Conservation (phyloP, 768 basidiomycete genomes). For the Megacollybia marginata region DNA sequence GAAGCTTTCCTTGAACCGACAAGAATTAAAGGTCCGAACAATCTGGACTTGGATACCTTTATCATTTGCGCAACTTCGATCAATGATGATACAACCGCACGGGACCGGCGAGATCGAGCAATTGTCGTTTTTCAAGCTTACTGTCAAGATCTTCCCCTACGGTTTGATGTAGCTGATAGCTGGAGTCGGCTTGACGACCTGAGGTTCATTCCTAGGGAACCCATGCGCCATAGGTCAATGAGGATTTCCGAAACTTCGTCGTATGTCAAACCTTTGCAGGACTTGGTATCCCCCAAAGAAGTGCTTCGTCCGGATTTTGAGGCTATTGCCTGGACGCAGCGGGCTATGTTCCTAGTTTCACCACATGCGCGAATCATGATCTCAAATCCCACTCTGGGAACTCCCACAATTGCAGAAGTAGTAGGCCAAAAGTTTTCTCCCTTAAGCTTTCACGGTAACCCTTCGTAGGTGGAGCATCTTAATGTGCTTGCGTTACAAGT, state of each 20-base stretch:
- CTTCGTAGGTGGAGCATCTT: constrained; percentile 33
- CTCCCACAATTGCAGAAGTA: constrained; percentile 33
- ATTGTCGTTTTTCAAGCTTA: constrained; percentile 25
- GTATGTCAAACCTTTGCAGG: constrained; percentile 20
- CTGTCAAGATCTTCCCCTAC: constrained; percentile 25
- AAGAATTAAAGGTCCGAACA: constrained; percentile 22
- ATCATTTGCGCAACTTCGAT: constrained; percentile 26
- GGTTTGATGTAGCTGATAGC: constrained; percentile 5
- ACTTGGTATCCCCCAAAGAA: constrained; percentile 29
- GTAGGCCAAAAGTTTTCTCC: constrained; percentile 21
- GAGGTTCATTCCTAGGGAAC: constrained; percentile 32
- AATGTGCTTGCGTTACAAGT: constrained; percentile 22
- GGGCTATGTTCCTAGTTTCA: constrained; percentile 23
- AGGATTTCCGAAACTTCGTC: constrained; percentile 7
- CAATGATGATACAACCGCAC: constrained; percentile 9
- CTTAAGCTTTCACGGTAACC: neutral
- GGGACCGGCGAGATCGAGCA: constrained; percentile 18
- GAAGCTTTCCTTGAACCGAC: constrained; percentile 18
- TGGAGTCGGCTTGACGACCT: constrained; percentile 27
- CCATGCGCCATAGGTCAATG: constrained; percentile 4
- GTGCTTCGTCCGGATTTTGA: constrained; percentile 30
- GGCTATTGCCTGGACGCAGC: constrained; percentile 42
- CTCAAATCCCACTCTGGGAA: constrained; percentile 29
- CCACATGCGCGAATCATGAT: constrained; percentile 24
- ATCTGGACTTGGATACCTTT: constrained; percentile 28